Evolutionary conservation across 2,329 filamentous ascomycete species (phyloP), one percentile per base, ranked within the genome.

Genomic region (Gaeumannomyces sp.): DNA sequence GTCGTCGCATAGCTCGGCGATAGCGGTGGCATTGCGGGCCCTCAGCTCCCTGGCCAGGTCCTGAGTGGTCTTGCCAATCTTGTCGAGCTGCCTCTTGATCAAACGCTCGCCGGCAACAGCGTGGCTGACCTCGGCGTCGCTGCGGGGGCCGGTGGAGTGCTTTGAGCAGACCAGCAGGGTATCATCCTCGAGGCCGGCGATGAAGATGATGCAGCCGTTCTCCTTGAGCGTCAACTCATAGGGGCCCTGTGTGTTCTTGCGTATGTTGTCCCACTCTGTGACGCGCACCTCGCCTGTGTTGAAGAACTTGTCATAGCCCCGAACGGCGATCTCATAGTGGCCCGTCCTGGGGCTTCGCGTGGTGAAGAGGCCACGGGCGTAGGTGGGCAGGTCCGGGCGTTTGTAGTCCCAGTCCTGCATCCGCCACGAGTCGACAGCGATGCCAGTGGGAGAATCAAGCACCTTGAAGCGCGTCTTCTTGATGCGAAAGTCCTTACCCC

Each of bases 301-400:
- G 85, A 99, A 99, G 80, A 99, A 99, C 78, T 99, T 99, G 82
- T 99, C 94, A 77, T 99, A 99, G 63, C 95, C 95, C 70, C 95
- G 85, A 61, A 92, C 87, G 1, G 85, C 90, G 70, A 99, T 97
- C 76, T 97, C 92, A 16, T 85, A 79, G 11, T 85, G 80, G 11
- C 87, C 87, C 31, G 85, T 80, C 62, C 83, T 79, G 67, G 85
- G 88, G 68, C 79, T 85, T 8, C 64, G 66, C 58, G 89, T 90
- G n/a, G 93, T 99, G 77, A 99, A 99, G 1, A 99, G 84, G 8
- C 95, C 95, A 64, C 95, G 88, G 7, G 95, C 93, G 75, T 97
- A 97, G 1, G 92, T 97, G 7, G 95, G 95, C 14, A 99, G 83
- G 69, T 92, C 85, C 22, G 79, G 79, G 70, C 89, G 89, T 80